phyloP scores from a whole-genome alignment of 179 eudicot species.

The Carnegiea gigantea region DNA sequence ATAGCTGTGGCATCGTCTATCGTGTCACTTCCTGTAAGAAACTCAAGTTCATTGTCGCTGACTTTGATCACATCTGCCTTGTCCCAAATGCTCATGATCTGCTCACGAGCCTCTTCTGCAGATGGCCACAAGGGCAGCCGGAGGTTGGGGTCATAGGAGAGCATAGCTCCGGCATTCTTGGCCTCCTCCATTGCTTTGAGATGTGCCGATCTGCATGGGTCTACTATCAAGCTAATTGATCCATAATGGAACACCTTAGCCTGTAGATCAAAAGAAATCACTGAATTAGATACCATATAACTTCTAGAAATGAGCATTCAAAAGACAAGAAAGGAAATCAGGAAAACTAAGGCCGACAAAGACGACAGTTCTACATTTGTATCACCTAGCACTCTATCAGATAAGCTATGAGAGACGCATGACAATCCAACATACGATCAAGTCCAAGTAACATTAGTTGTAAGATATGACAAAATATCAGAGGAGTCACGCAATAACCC shows the following conservation, averaged over 20 bases:
- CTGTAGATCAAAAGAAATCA: constrained; percentile 30
- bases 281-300: background rate
- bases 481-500: background rate
- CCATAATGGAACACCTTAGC: constrained; percentile 87
- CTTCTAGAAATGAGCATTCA: background rate
- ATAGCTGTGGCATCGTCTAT: constrained; percentile 67
- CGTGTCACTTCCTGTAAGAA: constrained; percentile 61
- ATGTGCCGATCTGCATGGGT: constrained; percentile 95
- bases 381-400: too few relatives aligned
- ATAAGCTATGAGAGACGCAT: background rate
- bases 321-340: background rate
- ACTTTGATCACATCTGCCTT: constrained; percentile 86
- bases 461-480: too few relatives aligned
- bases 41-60: constrained; percentile 75
- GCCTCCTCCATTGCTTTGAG: constrained; percentile 89
- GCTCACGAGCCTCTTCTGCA: constrained; percentile 59
- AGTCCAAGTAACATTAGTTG: too few relatives aligned
- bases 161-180: constrained; percentile 72
- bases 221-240: constrained; percentile 89
- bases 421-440: too few relatives aligned
- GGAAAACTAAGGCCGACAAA: too few relatives aligned
- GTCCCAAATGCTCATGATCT: constrained; percentile 88
- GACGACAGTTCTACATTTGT: too few relatives aligned
- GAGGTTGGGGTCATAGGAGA: constrained; percentile 94
- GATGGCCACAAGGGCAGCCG: constrained; percentile 90